Conservation (phyloP, 2,329 filamentous ascomycete genomes). For the Diaporthe velutina region DNA sequence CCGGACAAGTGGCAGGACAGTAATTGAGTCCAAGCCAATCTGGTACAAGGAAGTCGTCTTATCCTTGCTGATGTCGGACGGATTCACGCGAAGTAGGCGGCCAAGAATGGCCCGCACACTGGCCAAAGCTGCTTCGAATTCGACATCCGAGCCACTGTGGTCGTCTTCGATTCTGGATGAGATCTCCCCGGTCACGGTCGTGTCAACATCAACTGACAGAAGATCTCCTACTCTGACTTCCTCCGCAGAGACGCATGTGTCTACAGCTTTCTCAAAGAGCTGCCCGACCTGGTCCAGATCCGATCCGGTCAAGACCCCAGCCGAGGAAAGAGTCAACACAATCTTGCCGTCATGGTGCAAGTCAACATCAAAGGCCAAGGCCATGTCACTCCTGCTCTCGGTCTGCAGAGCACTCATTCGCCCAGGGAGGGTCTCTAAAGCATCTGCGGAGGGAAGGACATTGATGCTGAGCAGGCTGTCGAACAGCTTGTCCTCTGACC, state of each 20-base stretch:
- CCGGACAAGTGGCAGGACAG: conserved; percentile 42
- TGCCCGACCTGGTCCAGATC: conserved; percentile 29
- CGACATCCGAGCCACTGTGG: not conserved
- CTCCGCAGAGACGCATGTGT: not conserved
- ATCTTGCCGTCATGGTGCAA: conserved; percentile 41
- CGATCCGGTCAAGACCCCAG: conserved; percentile 25
- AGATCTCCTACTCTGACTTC: conserved; percentile 9
- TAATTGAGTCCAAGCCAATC: conserved; percentile 44
- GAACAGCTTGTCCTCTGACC: conserved; percentile 42
- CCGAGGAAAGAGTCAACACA: conserved; percentile 38
- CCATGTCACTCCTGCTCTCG: conserved; percentile 40
- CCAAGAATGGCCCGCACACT: conserved; percentile 14
- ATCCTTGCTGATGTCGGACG: conserved; percentile 34
- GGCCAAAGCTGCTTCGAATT: conserved; percentile 33
- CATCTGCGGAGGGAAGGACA: conserved; percentile 24
- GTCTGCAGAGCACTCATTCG: conserved; percentile 39
- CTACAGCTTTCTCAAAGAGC: conserved; percentile 41
- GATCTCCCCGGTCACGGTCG: not conserved
- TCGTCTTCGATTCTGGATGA: not conserved
- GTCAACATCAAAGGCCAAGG: conserved; percentile 43
- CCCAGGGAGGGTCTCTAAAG: not conserved
- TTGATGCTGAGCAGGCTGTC: conserved; percentile 44
- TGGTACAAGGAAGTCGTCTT: conserved; percentile 41
- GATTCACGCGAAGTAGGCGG: conserved; percentile 36
- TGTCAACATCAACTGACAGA: not conserved